Percentiles rank a stretch among this genome's conserved stretches.
Evolutionary conservation across 305 asterid genomes (phyloP).

Genomic region (Andrographis paniculata): DNA sequence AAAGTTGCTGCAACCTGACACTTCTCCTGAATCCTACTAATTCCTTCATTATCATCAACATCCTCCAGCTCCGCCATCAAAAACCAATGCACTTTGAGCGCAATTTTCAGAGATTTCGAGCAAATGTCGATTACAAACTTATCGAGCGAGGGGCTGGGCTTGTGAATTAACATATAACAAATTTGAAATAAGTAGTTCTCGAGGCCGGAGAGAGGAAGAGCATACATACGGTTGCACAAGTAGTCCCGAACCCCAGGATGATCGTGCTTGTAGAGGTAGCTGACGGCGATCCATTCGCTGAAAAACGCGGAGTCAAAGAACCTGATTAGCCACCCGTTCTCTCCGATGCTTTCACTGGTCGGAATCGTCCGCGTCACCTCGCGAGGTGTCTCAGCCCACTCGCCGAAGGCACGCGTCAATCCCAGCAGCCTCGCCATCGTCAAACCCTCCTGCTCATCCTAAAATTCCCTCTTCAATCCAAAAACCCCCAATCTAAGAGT

Average conservation of each 20-base stretch:
- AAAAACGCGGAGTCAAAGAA: constrained; percentile 72
- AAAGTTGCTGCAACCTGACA: constrained; percentile 81
- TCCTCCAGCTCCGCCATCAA: constrained; percentile 84
- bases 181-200: constrained; percentile 77
- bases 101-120: constrained; percentile 54
- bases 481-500: constrained; percentile 23
- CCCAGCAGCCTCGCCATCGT: constrained; percentile 61
- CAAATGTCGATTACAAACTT: constrained; percentile 73
- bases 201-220: constrained; percentile 64
- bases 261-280: constrained; percentile 75
- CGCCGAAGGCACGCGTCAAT: constrained; percentile 48
- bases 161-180: constrained; percentile 69
- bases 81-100: constrained; percentile 76
- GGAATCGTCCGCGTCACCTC: constrained; percentile 74
- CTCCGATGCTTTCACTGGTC: constrained; percentile 60
- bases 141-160: constrained; percentile 76
- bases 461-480: constrained; percentile 23
- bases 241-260: constrained; percentile 79
- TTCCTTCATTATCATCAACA: constrained; percentile 71
- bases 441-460: constrained; percentile 28
- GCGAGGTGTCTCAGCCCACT: constrained; percentile 60
- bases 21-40: constrained; percentile 74
- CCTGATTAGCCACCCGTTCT: constrained; percentile 73
- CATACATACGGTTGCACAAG: constrained; percentile 75
- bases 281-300: constrained; percentile 87